Base-by-base conservation (phyloP, 805 yeast species). In the Candida patagonica region DNA sequence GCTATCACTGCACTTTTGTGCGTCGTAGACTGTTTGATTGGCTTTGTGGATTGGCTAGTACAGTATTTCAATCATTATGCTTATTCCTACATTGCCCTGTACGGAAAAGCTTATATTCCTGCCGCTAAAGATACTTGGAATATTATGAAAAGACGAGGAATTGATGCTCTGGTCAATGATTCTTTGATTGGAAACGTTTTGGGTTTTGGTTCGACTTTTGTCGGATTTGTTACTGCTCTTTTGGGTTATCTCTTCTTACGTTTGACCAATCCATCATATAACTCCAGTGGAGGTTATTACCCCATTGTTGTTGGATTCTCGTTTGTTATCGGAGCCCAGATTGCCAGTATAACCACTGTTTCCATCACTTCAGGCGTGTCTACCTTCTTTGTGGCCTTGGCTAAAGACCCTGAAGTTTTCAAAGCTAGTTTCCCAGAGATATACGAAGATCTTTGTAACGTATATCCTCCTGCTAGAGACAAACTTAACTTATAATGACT, bases 31-130 rank as follows among this genome's bases (percentile, higher is more conserved):
- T 68, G 79, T 54, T 53, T 82, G 21, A 59, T 85, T 31, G 71
- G 78, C 4, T 60, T 82, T 15, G 52, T 88, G 20, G 84, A 84
- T 49, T 84, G 95, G 92, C 46, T 80, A 36, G 81, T 83, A 17
- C 70, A 78, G 44, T 87, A 84, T 68, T 87, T 88, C 66, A 86
- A 88, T 62, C 89, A 82, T 56, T 88, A 85, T 56, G 94, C 96
- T 5, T 84, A 82, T 57, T 79, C 92, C 22, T 85, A 79, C 54
- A 68, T 88, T 51, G 94, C 96, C 0, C 68, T 88, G 19, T 89
- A 86, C 60, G 96, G 96, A 35, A 78, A 78, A 50, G 68, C 76
- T 26, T 89, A 87, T 54, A 53, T 83, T 36, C 65, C 68, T 22
- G 78, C 94, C 1, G 88, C 95, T 1, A 80, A 72, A 51, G 89